Base-by-base conservation (phyloP, 2,329 filamentous ascomycete genomes). In the Byssoonygena ceratinophila region DNA sequence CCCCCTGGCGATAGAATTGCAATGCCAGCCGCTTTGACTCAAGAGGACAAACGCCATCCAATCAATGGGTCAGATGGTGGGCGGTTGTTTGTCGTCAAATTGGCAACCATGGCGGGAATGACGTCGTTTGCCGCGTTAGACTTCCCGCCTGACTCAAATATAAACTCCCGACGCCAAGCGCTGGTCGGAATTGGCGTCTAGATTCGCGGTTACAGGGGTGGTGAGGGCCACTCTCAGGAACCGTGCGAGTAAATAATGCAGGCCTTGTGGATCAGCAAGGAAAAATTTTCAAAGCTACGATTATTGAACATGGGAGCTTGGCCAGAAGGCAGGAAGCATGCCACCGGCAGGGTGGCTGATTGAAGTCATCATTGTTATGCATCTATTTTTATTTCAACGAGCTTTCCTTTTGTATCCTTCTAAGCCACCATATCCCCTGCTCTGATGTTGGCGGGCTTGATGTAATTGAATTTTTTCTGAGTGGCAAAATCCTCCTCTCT, bases 181-280 rank as follows among this genome's bases (percentile, higher is more conserved):
- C 49, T 45, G 27, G 40, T 16, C 49, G 49, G 49, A 51, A 32
- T 45, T 44, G 49, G 40, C 49, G 31, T 51, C 49, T 51, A 45
- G 49, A 51, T 45, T 22, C 20, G 11, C 31, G 7, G 9, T 7
- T 1, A 16, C 22, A 18, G 12, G 40, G 29, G 29, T 51, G 27
- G 39, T 36, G 25, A 41, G 40, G 40, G 12, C 12, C 40, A 22
- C 3, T 18, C 25, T 14, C 39, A 45, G 40, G 39, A 2, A 51
- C 39, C 40, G 20, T 6, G 6, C 36, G 25, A 45, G 34, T 41
- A 18, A 31, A 27, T 25, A 9, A 51, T 43, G 47, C 47, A 45
- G 22, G 16, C 39, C 39, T 51, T 51, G 49, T 51, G 40, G 49
- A 45, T 45, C 41, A 11, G 12, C 49, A 51, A 20, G 31, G 49